These are phyloP conservation scores for Chenopodium berlandieri DNA, from an alignment of 148 eudicot genomes.

Conservation along the genomic window DNA sequence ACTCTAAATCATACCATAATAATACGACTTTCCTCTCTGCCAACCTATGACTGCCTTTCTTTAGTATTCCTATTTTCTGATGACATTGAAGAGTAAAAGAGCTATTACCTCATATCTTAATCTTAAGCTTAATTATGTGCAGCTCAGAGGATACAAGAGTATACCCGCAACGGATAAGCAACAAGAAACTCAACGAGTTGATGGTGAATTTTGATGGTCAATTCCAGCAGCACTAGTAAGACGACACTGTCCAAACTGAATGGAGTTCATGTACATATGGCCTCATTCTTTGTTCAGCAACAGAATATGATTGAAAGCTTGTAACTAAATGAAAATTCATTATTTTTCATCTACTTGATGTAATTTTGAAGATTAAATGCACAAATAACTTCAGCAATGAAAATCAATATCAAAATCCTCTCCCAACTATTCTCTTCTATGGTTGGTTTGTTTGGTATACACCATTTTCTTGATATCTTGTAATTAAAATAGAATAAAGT, in stretches of 20 bases:
- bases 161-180: conserved; percentile 47
- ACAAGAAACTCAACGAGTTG: conserved; percentile 46
- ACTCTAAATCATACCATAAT: too few species aligned
- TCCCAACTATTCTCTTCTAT: not conserved
- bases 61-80: too few species aligned
- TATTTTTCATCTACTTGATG: not conserved
- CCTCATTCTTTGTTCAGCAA: not conserved
- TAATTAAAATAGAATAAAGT: too few species aligned
- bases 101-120: not conserved
- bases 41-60: too few species aligned
- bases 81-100: too few species aligned
- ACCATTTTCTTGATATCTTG: too few species aligned
- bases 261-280: not conserved
- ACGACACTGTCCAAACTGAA: not conserved
- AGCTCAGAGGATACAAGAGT: conserved; percentile 36
- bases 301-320: not conserved
- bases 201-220: conserved; percentile 39
- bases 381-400: not conserved
- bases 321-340: not conserved
- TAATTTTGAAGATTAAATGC: not conserved
- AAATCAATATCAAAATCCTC: not conserved
- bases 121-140: not conserved
- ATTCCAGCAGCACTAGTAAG: not conserved
- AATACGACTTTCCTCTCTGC: too few species aligned
- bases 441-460: too few species aligned